phyloP scores from a whole-genome alignment of 108 stramenopile species.

The Nannochloropsis salina region DNA sequence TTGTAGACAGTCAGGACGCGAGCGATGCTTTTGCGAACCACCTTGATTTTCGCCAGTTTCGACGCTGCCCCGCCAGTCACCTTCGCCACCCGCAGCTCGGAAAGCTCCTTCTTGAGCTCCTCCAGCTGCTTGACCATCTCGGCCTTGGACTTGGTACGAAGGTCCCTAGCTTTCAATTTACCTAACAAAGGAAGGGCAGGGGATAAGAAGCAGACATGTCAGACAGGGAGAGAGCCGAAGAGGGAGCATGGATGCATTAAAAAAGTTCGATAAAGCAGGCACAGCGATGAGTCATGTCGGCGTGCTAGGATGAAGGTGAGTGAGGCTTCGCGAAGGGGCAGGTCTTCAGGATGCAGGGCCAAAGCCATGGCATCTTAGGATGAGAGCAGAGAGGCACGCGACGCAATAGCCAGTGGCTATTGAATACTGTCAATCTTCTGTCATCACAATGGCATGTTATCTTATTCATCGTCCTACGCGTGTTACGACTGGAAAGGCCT shows the following conservation, averaged over 20 bases:
- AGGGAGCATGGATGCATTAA: not conserved
- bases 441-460: too few relatives aligned
- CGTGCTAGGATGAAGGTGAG: not conserved
- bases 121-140: slow-evolving; percentile 87
- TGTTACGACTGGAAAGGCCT: not conserved
- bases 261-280: not conserved
- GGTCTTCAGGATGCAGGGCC: too few relatives aligned
- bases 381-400: not conserved
- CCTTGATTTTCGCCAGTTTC: slow-evolving; percentile 98
- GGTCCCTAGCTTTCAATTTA: slow-evolving; percentile 79
- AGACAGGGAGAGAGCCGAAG: not conserved
- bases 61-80: slow-evolving; percentile 94
- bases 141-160: slow-evolving; percentile 79
- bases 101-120: slow-evolving; percentile 86
- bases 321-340: not conserved
- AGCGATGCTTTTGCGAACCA: slow-evolving; percentile 93
- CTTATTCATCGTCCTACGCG: not conserved
- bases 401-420: not conserved
- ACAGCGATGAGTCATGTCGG: not conserved
- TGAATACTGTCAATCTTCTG: not conserved
- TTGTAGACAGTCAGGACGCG: slow-evolving; percentile 97
- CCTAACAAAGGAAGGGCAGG: slow-evolving; percentile 19
- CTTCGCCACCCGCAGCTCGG: slow-evolving; percentile 86
- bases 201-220: not conserved
- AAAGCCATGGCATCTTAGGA: too few relatives aligned